Conservation (phyloP, 257 asterid genomes). For the Apocynum venetum region DNA sequence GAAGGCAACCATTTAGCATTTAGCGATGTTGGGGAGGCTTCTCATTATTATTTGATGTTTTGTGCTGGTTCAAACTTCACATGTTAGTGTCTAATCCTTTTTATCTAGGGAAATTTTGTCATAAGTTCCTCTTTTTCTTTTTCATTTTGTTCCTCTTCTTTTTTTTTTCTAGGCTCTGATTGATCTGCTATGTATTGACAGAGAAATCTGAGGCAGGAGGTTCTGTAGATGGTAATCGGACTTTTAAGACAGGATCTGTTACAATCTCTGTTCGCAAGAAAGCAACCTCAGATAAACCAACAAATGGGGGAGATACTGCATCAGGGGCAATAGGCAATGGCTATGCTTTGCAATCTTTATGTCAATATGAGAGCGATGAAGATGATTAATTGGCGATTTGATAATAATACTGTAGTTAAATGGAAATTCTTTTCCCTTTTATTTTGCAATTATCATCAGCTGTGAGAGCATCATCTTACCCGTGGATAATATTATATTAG, state of each 20-base stretch:
- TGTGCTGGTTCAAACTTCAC: not conserved
- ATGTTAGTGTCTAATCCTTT: not conserved
- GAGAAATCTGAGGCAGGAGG: conserved; percentile 18
- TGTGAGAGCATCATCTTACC: no score
- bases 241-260: conserved; percentile 31
- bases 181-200: conserved; percentile 7
- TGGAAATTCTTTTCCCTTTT: not conserved
- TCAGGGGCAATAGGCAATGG: conserved; percentile 15
- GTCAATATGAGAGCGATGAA: conserved; percentile 57
- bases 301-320: not conserved
- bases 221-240: conserved; percentile 10
- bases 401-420: not conserved
- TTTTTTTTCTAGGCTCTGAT: not conserved
- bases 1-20: not conserved
- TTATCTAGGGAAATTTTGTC: not conserved
- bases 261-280: conserved; percentile 49
- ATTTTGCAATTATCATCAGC: not conserved
- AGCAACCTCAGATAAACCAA: conserved; percentile 16
- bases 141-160: no score
- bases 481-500: no score
- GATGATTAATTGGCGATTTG: conserved; percentile 20
- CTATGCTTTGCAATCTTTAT: conserved; percentile 43
- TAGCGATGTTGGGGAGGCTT: not conserved
- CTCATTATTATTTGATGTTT: not conserved
- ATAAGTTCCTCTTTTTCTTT: not conserved